These are phyloP conservation scores for Colletotrichum plurivorum DNA, from an alignment of 2,329 filamentous ascomycete species.

Conservation along the genomic window DNA sequence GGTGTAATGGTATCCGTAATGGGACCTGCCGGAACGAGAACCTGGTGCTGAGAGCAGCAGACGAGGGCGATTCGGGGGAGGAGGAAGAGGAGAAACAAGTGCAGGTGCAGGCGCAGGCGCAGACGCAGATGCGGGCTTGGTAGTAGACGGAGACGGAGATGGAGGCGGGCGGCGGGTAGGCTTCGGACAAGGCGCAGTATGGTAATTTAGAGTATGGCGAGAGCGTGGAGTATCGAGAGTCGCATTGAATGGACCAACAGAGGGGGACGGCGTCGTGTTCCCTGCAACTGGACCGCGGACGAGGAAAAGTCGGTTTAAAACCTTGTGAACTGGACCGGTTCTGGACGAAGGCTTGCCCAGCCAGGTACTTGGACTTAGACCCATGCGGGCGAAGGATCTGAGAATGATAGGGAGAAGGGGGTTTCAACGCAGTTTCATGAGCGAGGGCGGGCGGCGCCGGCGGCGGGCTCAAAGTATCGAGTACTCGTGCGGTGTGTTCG, in stretches of 20 bases:
- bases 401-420: conserved; percentile 39
- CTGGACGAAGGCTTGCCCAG: conserved; percentile 31
- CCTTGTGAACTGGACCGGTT: conserved; percentile 39
- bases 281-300: conserved; percentile 44
- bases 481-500: conserved; percentile 22
- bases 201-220: conserved; percentile 40
- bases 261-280: conserved; percentile 35
- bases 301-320: conserved; percentile 53
- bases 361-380: conserved; percentile 40
- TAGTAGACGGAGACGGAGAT: conserved; percentile 1
- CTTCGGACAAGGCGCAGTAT: conserved; percentile 35
- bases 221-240: conserved; percentile 37
- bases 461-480: conserved; percentile 24
- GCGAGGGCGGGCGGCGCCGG: conserved; percentile 27
- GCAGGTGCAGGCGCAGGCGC: conserved; percentile 4
- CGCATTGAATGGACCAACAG: conserved; percentile 38
- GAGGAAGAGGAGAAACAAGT: background rate
- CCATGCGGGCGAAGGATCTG: conserved; percentile 33
- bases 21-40: conserved; percentile 33
- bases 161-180: background rate
- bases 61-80: conserved; percentile 17
- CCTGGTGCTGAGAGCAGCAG: conserved; percentile 5
- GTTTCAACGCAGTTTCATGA: conserved; percentile 40
- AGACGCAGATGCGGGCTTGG: background rate
- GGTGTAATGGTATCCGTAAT: conserved; percentile 17